Base-by-base conservation (phyloP, 495 filamentous ascomycete species). In the Lophium mytilinum region DNA sequence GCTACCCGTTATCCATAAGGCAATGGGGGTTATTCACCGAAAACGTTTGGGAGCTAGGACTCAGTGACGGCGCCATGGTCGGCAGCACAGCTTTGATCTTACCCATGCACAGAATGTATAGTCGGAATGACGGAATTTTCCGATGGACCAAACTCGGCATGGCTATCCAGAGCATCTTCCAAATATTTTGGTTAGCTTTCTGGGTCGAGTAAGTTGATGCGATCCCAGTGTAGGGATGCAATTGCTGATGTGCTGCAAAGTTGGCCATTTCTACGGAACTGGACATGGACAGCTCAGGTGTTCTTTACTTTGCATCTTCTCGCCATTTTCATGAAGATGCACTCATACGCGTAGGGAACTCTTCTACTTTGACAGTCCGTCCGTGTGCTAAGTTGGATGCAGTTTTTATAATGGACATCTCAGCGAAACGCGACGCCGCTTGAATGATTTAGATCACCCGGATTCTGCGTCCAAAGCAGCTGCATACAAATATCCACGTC, bases 271-370 rank as follows among this genome's bases (percentile, higher is more conserved):
- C 73, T 85, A 65, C 71, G 90, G n/a, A 75, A 81, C 17, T 98
- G 93, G 93, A 89, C 90, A 46, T 88, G 85, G 85, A 98, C 93
- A 6, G 86, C 92, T 24, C 93, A 98, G 67, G 93, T 97, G 41
- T 97, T 90, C 70, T 84, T 98, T 59, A 86, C 91, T 11, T 80
- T 98, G 14, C 93, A 98, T 68, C 85, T 89, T 37, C 79, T 98
- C 67, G 84, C 87, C 12, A 75, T 98, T 7, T 82, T 96, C 24
- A 98, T 98, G 93, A 98, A 98, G 74, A 89, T 98, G 78, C 93
- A 98, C 67, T 96, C 91, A 0, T 98, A 96, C 67, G 86, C 89
- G 55, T 66, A 53, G 12, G 63, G 53, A 34, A 18, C 10, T 53
- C 17, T 1, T 36, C 7, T 10, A 51, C 37, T 21, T 9, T 55